Evolutionary conservation across 495 filamentous ascomycete species (phyloP).

Genomic region (Filosporella fistucella): DNA sequence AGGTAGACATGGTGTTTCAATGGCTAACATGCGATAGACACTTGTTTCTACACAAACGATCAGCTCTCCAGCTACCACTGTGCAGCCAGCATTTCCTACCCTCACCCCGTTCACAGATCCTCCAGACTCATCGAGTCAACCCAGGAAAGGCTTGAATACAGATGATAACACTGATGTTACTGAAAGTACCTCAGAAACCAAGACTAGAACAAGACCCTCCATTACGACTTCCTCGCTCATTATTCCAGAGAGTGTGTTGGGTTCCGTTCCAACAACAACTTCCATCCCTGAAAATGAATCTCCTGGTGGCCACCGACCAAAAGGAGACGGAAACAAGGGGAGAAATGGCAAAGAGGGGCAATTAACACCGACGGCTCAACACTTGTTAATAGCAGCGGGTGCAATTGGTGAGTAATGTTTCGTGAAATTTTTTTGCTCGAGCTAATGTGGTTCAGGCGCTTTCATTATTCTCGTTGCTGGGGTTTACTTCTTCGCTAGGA

Average conservation of each 20-base stretch:
- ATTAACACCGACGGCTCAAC: slow-evolving; percentile 30
- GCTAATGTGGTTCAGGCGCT: slow-evolving; percentile 13
- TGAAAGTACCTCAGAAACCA: background rate
- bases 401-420: slow-evolving; percentile 38
- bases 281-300: background rate
- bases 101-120: background rate
- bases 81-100: background rate
- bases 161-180: background rate
- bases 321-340: background rate
- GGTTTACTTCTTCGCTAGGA: slow-evolving; percentile 16
- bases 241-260: background rate
- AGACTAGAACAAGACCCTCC: no score
- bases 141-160: background rate
- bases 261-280: background rate
- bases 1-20: no score
- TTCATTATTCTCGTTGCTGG: slow-evolving; percentile 18
- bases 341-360: background rate
- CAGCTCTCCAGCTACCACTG: background rate
- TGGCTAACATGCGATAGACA: background rate
- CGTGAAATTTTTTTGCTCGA: background rate
- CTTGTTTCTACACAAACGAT: no score
- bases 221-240: background rate
- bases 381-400: slow-evolving; percentile 40
- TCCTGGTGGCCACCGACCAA: background rate
- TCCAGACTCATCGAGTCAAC: slow-evolving; percentile 6